Evolutionary conservation across 1,284 basidiomycete species (phyloP), one percentile per base, ranked within the genome.

Genomic region (Apiotrichum porosum): DNA sequence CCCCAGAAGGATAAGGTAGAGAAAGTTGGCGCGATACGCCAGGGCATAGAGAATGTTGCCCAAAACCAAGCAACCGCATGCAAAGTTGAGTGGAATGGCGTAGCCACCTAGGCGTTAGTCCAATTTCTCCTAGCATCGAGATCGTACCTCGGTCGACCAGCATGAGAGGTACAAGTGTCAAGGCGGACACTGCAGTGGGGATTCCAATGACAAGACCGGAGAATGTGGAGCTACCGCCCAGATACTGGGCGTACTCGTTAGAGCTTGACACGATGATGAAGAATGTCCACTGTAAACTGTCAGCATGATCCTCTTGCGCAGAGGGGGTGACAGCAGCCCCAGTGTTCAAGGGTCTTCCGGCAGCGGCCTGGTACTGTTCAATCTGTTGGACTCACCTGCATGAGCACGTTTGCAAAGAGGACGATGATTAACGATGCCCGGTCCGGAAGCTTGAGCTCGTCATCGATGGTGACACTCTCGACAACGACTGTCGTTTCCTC

Each of bases 171-270:
- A 26, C 15, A 10, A 49, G 41, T 9, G 35, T 37, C 26, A 49
- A 5, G 3, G 30, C 32, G 6, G 32, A 23, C 12, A 44, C 32
- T 23, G 37, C 42, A 9, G 42, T 39, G 4, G 47, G 47, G 19
- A 49, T 49, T 4, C 47, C 47, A 24, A 49, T 40, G 32, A 49
- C 47, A 17, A 49, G 47, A 19, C 47, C 47, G 12, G 42, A 39
- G 21, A 49, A 49, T 8, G 42, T 44, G 14, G 37, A 22, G 9
- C 42, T 44, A 10, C 47, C 47, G 4, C 42, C 47, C 9, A 49
- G 42, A 14, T 44, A 37, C 33, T 44, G 42, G 2, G 47, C 47
- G 37, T 49, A 49, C 24, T 44, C 42, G 47, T 49, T 44, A 4
- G 42, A 35, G 2, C 42, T 39, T 19, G 47, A 44, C 8, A 49